Percentiles rank a stretch among this genome's conserved stretches.
Evolutionary conservation across 2,329 filamentous ascomycete species (phyloP).

Genomic region (Anthostomella pinea): DNA sequence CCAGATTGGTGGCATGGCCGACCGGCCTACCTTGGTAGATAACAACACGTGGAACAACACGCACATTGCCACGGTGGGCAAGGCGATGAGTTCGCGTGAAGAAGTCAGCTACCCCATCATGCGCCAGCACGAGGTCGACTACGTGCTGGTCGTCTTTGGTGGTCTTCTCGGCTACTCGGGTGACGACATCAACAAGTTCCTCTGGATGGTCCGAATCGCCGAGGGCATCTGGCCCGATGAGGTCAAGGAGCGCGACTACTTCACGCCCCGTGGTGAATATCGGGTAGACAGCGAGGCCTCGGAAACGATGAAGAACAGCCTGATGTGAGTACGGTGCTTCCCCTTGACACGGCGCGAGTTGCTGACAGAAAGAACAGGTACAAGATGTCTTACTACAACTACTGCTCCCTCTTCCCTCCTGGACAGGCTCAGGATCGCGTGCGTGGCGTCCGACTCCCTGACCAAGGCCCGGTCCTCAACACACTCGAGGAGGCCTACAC

Average conservation of each 20-base stretch:
- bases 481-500: conserved; percentile 96
- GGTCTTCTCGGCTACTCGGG: conserved; percentile 95
- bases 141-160: conserved; percentile 96
- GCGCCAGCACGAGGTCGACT: conserved; percentile 97
- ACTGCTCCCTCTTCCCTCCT: conserved; percentile 82
- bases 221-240: conserved; percentile 99
- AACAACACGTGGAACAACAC: conserved; percentile 99
- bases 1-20: conserved; percentile 99
- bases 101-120: conserved; percentile 99
- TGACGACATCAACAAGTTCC: conserved; percentile 99
- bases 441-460: conserved; percentile 75
- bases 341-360: too few species aligned
- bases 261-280: conserved; percentile 91
- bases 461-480: conserved; percentile 78
- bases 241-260: conserved; percentile 95
- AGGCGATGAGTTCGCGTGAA: conserved; percentile 96
- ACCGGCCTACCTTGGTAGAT: conserved; percentile 93
- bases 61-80: conserved; percentile 97
- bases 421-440: conserved; percentile 91
- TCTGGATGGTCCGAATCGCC: conserved; percentile 99
- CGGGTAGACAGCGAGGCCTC: conserved; percentile 90
- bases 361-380: conserved; percentile 62
- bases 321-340: conserved; percentile 98
- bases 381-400: conserved; percentile 99
- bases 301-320: conserved; percentile 96